Percentiles rank a stretch among this genome's conserved stretches.
Conservation (phyloP, 768 basidiomycete species). For the Rhodotorula taiwanensis region DNA sequence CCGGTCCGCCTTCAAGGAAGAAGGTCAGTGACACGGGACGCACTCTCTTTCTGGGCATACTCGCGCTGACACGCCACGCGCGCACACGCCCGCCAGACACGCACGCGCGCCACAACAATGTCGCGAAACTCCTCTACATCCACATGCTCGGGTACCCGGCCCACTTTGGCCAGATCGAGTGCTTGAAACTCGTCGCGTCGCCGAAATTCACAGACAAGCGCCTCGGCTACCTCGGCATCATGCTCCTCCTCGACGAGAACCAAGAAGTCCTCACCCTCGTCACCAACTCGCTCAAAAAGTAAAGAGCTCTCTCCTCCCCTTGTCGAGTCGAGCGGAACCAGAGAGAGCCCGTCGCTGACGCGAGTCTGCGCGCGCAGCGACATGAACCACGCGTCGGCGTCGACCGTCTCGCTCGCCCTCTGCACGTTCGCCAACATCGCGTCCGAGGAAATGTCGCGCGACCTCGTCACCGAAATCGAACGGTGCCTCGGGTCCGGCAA, state of each 20-base stretch:
- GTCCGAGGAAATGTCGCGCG: conserved; percentile 98
- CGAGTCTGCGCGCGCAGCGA: conserved; percentile 56
- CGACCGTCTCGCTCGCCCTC: conserved; percentile 90
- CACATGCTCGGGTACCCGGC: conserved; percentile 98
- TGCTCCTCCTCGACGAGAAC: conserved; percentile 93
- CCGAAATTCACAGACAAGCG: conserved; percentile 84
- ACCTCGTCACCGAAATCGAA: conserved; percentile 95
- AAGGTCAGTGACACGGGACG: conserved; percentile 56
- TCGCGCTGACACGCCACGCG: background rate
- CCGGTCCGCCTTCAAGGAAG: conserved; percentile 91
- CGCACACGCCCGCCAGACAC: conserved; percentile 46
- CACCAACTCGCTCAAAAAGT: conserved; percentile 99
- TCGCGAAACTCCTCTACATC: conserved; percentile 96
- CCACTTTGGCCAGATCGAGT: conserved; percentile 98
- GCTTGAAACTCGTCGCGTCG: conserved; percentile 60
- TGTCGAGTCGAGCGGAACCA: conserved; percentile 16
- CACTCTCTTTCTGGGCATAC: background rate
- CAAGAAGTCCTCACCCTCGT: conserved; percentile 95
- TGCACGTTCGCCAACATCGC: conserved; percentile 99
- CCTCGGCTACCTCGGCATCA: conserved; percentile 92
- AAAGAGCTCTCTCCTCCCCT: too few species aligned
- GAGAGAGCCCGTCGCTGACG: background rate
- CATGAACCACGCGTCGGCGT: conserved; percentile 99
- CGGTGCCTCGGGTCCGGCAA: conserved; percentile 95
- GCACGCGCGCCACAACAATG: conserved; percentile 88